These are phyloP conservation scores for Boehmeria nivea DNA, from an alignment of 306 rosid genomes.

Conservation along the genomic window DNA sequence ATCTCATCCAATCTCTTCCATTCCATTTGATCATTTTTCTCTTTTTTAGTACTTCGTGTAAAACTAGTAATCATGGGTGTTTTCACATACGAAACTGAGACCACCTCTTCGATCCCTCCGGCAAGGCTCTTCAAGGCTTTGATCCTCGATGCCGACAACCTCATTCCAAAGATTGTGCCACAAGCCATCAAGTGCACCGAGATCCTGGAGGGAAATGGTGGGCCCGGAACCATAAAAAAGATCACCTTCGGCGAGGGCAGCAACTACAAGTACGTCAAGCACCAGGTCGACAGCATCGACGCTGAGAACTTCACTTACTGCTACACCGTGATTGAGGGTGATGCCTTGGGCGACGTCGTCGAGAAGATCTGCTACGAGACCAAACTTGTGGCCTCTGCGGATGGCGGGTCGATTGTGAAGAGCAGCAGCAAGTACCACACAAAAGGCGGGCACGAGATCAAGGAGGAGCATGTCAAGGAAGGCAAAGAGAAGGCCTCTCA, in stretches of 20 bases:
- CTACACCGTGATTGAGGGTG: slow-evolving; percentile 40
- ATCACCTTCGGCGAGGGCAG: not conserved
- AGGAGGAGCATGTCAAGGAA: slow-evolving; percentile 20
- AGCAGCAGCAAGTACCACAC: slow-evolving; percentile 20
- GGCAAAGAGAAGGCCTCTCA: slow-evolving; percentile 20
- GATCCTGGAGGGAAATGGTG: not conserved
- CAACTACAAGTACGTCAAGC: slow-evolving; percentile 14
- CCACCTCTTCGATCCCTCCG: no score
- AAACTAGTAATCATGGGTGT: no score
- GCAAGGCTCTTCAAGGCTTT: no score
- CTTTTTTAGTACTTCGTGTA: no score
- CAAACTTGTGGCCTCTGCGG: slow-evolving; percentile 22
- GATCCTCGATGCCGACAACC: no score
- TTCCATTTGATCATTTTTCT: no score
- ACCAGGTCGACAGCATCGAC: slow-evolving; percentile 34
- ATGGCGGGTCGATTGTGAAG: slow-evolving; percentile 40
- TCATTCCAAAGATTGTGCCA: not conserved
- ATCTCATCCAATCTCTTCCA: no score
- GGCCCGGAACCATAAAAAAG: slow-evolving; percentile 1
- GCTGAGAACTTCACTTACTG: slow-evolving; percentile 23
- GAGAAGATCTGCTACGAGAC: slow-evolving; percentile 38
- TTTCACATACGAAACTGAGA: no score
- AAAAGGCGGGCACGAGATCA: slow-evolving; percentile 22
- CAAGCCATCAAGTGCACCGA: not conserved
- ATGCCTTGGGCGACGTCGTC: slow-evolving; percentile 13